Evolutionary conservation across 352 stramenopile species (phyloP).

Genomic region (Phytophthora sansomeana): DNA sequence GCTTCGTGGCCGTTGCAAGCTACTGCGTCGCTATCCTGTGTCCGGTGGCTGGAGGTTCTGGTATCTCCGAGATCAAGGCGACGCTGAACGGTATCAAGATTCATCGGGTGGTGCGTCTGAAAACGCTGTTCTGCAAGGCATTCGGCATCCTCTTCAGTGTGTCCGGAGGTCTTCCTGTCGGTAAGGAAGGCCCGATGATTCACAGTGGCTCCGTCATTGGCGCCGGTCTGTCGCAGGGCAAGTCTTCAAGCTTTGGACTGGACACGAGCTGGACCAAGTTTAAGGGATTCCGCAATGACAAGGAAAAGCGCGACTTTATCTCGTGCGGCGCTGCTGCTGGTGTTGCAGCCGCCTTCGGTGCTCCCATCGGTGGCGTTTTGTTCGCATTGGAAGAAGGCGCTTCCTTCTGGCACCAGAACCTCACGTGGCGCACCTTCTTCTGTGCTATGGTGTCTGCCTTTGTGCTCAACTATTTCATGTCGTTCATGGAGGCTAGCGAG

Average conservation of each 20-base stretch:
- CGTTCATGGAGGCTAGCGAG: constrained; percentile 67
- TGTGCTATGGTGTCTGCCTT: constrained; percentile 95
- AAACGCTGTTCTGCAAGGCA: constrained; percentile 97
- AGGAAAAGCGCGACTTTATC: constrained; percentile 97
- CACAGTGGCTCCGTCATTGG: constrained; percentile 94
- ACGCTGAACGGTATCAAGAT: constrained; percentile 99
- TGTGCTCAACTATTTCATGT: constrained; percentile 89
- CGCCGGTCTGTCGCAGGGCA: constrained; percentile 95
- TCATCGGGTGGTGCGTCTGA: constrained; percentile 94
- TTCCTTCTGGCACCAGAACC: constrained; percentile 98
- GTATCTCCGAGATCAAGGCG: constrained; percentile 98
- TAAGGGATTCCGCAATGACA: constrained; percentile 95
- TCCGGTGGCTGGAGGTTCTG: constrained; percentile 95
- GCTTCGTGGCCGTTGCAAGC: constrained; percentile 92
- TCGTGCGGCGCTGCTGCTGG: constrained; percentile 97
- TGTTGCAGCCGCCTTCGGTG: constrained; percentile 97
- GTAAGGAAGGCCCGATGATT: constrained; percentile 94
- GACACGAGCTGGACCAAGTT: constrained; percentile 92
- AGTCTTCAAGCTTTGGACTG: constrained; percentile 86
- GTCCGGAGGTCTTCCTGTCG: constrained; percentile 71
- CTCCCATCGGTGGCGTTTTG: constrained; percentile 98
- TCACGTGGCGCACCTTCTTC: constrained; percentile 98
- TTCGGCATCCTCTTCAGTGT: constrained; percentile 91
- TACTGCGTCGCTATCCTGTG: constrained; percentile 95
- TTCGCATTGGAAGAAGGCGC: constrained; percentile 98